Evolutionary conservation across 2,329 filamentous ascomycete genomes (phyloP).

Genomic region (Clonostachys solani): DNA sequence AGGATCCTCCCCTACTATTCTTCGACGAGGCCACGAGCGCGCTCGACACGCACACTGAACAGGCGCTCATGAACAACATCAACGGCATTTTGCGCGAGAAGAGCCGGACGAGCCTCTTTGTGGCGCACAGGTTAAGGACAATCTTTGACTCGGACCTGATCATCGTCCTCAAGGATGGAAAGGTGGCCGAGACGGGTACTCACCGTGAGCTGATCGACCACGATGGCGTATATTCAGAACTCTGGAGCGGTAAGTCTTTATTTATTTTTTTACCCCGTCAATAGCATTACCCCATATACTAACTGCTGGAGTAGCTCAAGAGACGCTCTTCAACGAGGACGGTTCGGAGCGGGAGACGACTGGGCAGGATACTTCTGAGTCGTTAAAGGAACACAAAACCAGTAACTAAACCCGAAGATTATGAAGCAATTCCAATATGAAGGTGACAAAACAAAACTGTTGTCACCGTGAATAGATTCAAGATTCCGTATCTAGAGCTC

Average conservation of each 20-base stretch:
- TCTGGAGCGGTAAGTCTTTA: constrained; percentile 74
- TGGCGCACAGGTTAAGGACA: constrained; percentile 86
- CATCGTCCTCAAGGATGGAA: constrained; percentile 80
- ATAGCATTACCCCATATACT: constrained; percentile 7
- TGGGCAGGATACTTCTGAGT: constrained; percentile 2
- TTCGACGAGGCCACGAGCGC: constrained; percentile 95
- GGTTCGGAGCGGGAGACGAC: constrained; percentile 33
- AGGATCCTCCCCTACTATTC: constrained; percentile 86
- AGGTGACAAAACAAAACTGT: too few relatives aligned
- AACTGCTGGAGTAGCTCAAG: constrained; percentile 46
- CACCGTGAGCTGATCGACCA: constrained; percentile 78
- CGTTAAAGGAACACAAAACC: too few relatives aligned
- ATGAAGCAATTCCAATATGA: too few relatives aligned
- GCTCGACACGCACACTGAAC: constrained; percentile 89
- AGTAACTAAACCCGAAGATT: too few relatives aligned
- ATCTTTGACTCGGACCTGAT: constrained; percentile 94
- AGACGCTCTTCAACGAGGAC: constrained; percentile 50
- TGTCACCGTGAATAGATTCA: too few relatives aligned
- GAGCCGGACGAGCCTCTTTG: constrained; percentile 84
- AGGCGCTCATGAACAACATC: constrained; percentile 85
- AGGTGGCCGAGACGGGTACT: constrained; percentile 84
- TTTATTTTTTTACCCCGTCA: neutral
- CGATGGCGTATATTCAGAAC: constrained; percentile 77
- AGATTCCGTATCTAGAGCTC: too few relatives aligned
- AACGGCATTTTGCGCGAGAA: constrained; percentile 90